These are phyloP conservation scores for Amyloporia xantha DNA, from an alignment of 768 basidiomycete genomes.

Conservation along the genomic window DNA sequence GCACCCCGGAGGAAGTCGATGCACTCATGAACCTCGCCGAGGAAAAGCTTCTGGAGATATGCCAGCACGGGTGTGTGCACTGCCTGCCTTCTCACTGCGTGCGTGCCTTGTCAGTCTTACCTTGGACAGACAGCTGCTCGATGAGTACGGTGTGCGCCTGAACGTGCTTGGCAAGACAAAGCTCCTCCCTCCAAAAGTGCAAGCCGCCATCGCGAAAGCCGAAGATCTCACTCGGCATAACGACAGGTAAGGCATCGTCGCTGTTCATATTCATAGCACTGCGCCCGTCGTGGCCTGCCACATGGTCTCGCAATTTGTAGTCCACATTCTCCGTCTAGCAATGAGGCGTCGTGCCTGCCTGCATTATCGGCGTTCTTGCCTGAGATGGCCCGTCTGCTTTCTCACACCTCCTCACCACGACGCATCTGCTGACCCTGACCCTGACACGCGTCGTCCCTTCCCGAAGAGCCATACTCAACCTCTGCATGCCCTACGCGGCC, in stretches of 20 bases:
- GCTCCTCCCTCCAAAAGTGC: conserved; percentile 77
- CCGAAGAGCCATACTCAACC: conserved; percentile 84
- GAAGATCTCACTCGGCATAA: conserved; percentile 75
- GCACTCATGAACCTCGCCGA: conserved; percentile 84
- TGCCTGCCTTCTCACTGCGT: background rate
- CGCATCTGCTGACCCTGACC: no score
- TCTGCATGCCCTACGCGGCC: conserved; percentile 90
- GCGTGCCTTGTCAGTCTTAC: background rate
- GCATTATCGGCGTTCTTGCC: no score
- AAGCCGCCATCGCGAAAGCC: conserved; percentile 58
- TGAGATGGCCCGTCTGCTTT: background rate
- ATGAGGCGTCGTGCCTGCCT: background rate
- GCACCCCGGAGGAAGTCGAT: conserved; percentile 79
- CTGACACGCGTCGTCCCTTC: background rate
- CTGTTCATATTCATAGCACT: no score
- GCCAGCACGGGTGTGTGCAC: conserved; percentile 63
- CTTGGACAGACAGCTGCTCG: conserved; percentile 59
- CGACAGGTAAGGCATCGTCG: conserved; percentile 47
- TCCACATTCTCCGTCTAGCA: background rate
- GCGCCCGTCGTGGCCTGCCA: background rate
- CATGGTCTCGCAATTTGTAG: background rate
- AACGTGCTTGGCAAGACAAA: conserved; percentile 72
- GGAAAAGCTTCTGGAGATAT: conserved; percentile 70
- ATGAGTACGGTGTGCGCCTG: conserved; percentile 77
- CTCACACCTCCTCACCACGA: background rate